Percentiles rank a stretch among this genome's conserved stretches.
phyloP scores from a whole-genome alignment of 2,329 filamentous ascomycete species.

The Ceratocystis diversiconidia region DNA sequence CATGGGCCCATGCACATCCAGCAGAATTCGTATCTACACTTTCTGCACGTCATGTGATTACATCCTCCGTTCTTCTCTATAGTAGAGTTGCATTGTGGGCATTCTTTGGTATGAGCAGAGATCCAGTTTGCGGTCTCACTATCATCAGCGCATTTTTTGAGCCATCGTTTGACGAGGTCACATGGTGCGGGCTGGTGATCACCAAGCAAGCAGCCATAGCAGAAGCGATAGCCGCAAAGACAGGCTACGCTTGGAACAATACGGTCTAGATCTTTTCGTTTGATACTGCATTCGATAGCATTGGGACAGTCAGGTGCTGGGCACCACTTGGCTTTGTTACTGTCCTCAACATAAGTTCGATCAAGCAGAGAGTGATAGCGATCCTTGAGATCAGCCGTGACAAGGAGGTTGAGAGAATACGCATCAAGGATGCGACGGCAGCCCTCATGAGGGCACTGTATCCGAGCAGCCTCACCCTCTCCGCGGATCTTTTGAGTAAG shows the following conservation, averaged over 20 bases:
- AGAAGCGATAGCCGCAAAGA: slow-evolving; percentile 73
- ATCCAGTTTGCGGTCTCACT: slow-evolving; percentile 99
- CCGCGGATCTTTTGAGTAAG: slow-evolving; percentile 84
- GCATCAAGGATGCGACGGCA: slow-evolving; percentile 88
- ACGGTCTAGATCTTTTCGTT: slow-evolving; percentile 69
- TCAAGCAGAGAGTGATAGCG: slow-evolving; percentile 78
- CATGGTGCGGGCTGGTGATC: slow-evolving; percentile 94
- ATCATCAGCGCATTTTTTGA: slow-evolving; percentile 97
- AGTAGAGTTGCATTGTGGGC: slow-evolving; percentile 86
- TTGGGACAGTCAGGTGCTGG: slow-evolving; percentile 95
- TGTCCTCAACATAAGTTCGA: slow-evolving; percentile 92
- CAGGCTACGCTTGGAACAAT: slow-evolving; percentile 87
- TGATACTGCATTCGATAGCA: slow-evolving; percentile 75
- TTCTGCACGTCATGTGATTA: slow-evolving; percentile 95
- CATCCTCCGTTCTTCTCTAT: slow-evolving; percentile 98
- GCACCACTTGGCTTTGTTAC: slow-evolving; percentile 91
- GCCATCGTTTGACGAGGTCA: slow-evolving; percentile 79
- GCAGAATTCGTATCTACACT: slow-evolving; percentile 93
- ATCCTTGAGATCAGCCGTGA: slow-evolving; percentile 39
- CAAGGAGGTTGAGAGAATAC: slow-evolving; percentile 67
- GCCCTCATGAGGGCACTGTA: slow-evolving; percentile 78
- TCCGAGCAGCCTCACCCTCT: slow-evolving; percentile 87
- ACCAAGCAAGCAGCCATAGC: slow-evolving; percentile 78
- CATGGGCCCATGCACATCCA: slow-evolving; percentile 99
- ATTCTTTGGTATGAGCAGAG: slow-evolving; percentile 96